Percentiles rank a stretch among this genome's conserved stretches.
Evolutionary conservation across 306 rosid genomes (phyloP).

Genomic region (Gastrolobium villosum): DNA sequence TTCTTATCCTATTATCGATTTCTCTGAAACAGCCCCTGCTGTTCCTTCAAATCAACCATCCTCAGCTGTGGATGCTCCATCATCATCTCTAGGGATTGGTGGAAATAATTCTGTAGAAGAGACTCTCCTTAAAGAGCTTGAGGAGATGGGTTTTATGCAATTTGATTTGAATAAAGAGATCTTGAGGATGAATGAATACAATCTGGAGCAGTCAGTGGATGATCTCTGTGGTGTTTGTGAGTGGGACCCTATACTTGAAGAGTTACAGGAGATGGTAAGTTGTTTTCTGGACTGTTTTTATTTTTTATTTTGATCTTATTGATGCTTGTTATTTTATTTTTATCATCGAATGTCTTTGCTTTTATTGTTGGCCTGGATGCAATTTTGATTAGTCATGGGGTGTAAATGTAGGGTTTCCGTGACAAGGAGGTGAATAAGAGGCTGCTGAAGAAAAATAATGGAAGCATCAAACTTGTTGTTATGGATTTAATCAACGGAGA

Average conservation of each 20-base stretch:
- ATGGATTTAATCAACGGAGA: slow-evolving; percentile 83
- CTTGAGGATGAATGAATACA: slow-evolving; percentile 72
- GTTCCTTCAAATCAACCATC: slow-evolving; percentile 33
- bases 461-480: slow-evolving; percentile 90
- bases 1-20: slow-evolving; percentile 60
- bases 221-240: slow-evolving; percentile 82
- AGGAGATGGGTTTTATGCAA: slow-evolving; percentile 86
- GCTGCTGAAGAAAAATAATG: slow-evolving; percentile 86
- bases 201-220: slow-evolving; percentile 77
- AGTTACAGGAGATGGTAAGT: slow-evolving; percentile 84
- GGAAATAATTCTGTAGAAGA: slow-evolving; percentile 59
- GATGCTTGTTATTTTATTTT: background rate
- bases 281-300: background rate
- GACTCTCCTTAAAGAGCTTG: slow-evolving; percentile 79
- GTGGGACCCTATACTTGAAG: slow-evolving; percentile 92
- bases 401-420: slow-evolving; percentile 74
- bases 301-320: background rate
- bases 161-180: slow-evolving; percentile 81
- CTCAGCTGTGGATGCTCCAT: slow-evolving; percentile 35
- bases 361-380: background rate
- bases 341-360: background rate
- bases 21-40: slow-evolving; percentile 45
- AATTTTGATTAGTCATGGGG: slow-evolving; percentile 20
- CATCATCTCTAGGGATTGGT: slow-evolving; percentile 52
- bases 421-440: slow-evolving; percentile 72